Evolutionary conservation across 225 moss, liverwort and hornwort genomes (phyloP), one percentile per base, ranked within the genome.

Genomic region (Physcomitrium patens): DNA sequence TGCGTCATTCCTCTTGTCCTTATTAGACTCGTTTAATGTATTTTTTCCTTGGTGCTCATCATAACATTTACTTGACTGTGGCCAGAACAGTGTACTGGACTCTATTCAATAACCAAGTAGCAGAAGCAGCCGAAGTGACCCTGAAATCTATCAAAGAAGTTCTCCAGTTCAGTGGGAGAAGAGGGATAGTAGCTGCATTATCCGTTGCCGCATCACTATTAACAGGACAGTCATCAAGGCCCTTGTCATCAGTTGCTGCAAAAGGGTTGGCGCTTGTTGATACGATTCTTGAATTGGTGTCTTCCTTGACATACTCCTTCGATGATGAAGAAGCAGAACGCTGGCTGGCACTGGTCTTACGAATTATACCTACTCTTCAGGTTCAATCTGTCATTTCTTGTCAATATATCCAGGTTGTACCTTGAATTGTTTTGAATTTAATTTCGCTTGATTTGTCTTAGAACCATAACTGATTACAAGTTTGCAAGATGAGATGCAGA

Each of bases 1-100:
- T 50, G 53, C 20, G n/a, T 42, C 12, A 3, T 53, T 28, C 46
- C 46, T 42, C 56, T 77, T 68, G 26, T 14, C 15, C 12, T 49
- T 49, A 15, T 49, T 49, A 3, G 48, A 49, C 14, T 1, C 17
- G 54, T 7, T 19, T 5, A 37, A 37, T 7, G 31, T 37, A 1
- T 37, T 3, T 60, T 71, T 23, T 61, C n/a, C 43, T 55, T 49
- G 12, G 28, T 76, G 56, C 70, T 84, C 70, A 81, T 68, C 70
- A 15, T 64, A 72, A 65, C 42, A 37, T 24, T 72, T 72, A 50
- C 64, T 74, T 76, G 70, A 42, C 75, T 80, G 67, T 89, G 81
- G 83, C 79, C 78, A 82, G 77, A 76, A 84, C 93, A 96, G 96
- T 86, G 60, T 92, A 74, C 86, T 96, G 90, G 96, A 72, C 74